Conservation (phyloP, 1,284 basidiomycete species). For the Porodaedalea pini region DNA sequence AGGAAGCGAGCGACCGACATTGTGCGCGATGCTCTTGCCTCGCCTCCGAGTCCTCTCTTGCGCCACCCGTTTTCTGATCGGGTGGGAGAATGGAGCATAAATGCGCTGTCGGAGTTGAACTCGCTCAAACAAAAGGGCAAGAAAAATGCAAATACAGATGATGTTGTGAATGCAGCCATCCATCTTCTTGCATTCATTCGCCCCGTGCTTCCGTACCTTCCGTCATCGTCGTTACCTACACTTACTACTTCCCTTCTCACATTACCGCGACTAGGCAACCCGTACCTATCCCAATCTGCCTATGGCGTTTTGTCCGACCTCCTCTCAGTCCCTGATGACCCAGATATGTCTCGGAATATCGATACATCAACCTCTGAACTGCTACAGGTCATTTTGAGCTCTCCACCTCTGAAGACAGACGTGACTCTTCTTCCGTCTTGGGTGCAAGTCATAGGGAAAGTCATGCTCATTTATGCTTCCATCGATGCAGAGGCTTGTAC, state of each 20-base stretch:
- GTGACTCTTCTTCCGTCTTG: slow-evolving; percentile 62
- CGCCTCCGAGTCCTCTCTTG: slow-evolving; percentile 71
- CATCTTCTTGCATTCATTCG: slow-evolving; percentile 77
- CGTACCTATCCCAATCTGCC: slow-evolving; percentile 79
- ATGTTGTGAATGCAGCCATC: slow-evolving; percentile 71
- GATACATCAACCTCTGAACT: slow-evolving; percentile 63
- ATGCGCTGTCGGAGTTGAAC: slow-evolving; percentile 64
- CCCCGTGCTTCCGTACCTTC: slow-evolving; percentile 59
- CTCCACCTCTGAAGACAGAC: slow-evolving; percentile 68
- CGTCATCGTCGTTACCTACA: slow-evolving; percentile 59
- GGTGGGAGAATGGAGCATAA: slow-evolving; percentile 77
- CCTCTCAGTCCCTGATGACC: slow-evolving; percentile 51
- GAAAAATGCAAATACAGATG: slow-evolving; percentile 45
- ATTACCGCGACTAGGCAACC: slow-evolving; percentile 78
- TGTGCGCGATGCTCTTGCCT: slow-evolving; percentile 69
- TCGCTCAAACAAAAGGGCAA: slow-evolving; percentile 61
- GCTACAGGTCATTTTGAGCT: slow-evolving; percentile 69
- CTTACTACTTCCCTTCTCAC: slow-evolving; percentile 70
- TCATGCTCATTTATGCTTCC: slow-evolving; percentile 58
- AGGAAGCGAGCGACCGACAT: slow-evolving; percentile 88
- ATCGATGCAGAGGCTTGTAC: slow-evolving; percentile 48
- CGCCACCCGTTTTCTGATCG: slow-evolving; percentile 83
- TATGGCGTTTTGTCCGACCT: slow-evolving; percentile 80
- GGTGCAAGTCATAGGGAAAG: slow-evolving; percentile 68
- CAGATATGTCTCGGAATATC: slow-evolving; percentile 43